A percentile compares a stretch with the other conserved stretches of the same genome.
Evolutionary conservation across 129 eudicot species (phyloP).

Genomic region (Cynara cardunculus): DNA sequence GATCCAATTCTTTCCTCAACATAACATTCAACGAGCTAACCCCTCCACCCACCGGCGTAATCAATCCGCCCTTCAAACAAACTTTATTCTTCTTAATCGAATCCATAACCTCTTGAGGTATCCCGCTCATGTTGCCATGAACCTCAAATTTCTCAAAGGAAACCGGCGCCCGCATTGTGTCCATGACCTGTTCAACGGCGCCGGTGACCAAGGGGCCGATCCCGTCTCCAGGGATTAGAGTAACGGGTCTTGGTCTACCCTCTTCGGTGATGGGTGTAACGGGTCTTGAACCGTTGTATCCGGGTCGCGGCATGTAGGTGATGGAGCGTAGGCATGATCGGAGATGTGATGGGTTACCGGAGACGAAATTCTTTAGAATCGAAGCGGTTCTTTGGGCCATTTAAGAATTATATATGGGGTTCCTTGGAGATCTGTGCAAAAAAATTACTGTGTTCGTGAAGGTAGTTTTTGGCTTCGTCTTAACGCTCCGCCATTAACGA

Average conservation of each 20-base stretch:
- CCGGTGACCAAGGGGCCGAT: conserved; percentile 76
- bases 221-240: conserved; percentile 86
- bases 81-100: conserved; percentile 73
- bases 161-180: conserved; percentile 74
- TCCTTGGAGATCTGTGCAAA: neutral
- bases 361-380: conserved; percentile 27
- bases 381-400: conserved; percentile 35
- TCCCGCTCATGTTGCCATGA: conserved; percentile 60
- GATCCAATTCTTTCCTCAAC: conserved; percentile 58
- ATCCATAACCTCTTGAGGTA: conserved; percentile 53
- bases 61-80: conserved; percentile 64
- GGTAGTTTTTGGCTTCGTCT: neutral
- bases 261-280: conserved; percentile 63
- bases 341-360: conserved; percentile 20
- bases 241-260: conserved; percentile 52
- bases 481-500: neutral
- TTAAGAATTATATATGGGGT: neutral
- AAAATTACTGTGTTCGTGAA: neutral
- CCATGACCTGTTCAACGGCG: conserved; percentile 76
- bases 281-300: conserved; percentile 44
- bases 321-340: conserved; percentile 33
- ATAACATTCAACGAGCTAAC: conserved; percentile 62
- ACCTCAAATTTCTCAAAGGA: conserved; percentile 62
- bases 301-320: conserved; percentile 55
- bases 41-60: conserved; percentile 73